Base-by-base conservation (phyloP, 2,329 filamentous ascomycete species). In the Diaporthe ilicicola region DNA sequence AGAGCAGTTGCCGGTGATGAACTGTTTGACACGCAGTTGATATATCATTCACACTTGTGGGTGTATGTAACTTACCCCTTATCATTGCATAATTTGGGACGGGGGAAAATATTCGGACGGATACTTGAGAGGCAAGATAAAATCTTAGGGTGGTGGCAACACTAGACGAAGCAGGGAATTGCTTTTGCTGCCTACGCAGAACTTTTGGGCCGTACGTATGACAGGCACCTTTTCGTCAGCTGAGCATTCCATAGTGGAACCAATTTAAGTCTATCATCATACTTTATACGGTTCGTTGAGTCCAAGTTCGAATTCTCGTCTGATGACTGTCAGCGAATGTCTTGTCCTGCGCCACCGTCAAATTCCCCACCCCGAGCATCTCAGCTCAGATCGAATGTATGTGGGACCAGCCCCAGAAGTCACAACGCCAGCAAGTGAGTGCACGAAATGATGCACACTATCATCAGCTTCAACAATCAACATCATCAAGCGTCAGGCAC, bases 401-500 rank as follows among this genome's bases (percentile, higher is more conserved):
- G 37, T 5, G 2, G 2, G 1, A 17, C 9, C 17, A 27, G 3
- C 13, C 2, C 12, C 5, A 7, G 3, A 1, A 22, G 24, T 24
- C 10, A 8, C 12, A 17, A 22, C 7, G 3, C 10, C 7, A 19
- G 29, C 27, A 19, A 50, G 19, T 13, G 4, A 24, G 19, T 8
- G 13, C 32, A 10, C 22, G 12, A 12, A 12, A 5, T 19, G 19
- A 37, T 37, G 29, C 59, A 50, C 59, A 50, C 12, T 6, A 13
- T 4, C 10, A 48, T 3, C 29, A 48, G 22, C n/a, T 17, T 2
- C 19, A 6, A 42, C 22, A 15, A 15, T 22, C 19, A 39, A 17
- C 32, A 7, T 29, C 51, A 51, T 64, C 34, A 71, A n/a, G 51
- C 51, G 24, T 50, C 54, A 5, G 86, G 86, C 51, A 88, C 77